Conservation (phyloP, 768 basidiomycete species). For the Cytidiella melzeri region DNA sequence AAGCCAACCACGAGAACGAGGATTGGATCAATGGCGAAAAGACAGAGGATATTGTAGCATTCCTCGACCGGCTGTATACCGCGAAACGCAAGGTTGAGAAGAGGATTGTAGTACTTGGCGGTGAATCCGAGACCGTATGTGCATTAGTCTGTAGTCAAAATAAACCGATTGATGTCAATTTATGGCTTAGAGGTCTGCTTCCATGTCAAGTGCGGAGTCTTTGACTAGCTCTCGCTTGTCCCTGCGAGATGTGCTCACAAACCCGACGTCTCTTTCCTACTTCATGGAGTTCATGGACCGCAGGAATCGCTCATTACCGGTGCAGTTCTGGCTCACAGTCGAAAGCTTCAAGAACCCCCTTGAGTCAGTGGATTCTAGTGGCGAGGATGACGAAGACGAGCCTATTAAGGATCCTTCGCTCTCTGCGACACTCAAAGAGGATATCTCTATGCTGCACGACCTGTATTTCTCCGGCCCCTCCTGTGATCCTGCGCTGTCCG, state of each 20-base stretch:
- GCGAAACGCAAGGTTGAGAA: slow-evolving; percentile 86
- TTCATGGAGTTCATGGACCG: slow-evolving; percentile 99
- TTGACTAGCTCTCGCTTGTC: slow-evolving; percentile 43
- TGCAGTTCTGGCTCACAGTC: slow-evolving; percentile 97
- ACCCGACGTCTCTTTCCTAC: slow-evolving; percentile 87
- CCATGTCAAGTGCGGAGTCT: slow-evolving; percentile 30
- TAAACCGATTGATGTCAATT: background rate
- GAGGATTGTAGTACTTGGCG: slow-evolving; percentile 75
- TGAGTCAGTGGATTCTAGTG: slow-evolving; percentile 63
- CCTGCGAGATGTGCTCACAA: slow-evolving; percentile 76
- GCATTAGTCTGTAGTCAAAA: background rate
- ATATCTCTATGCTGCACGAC: slow-evolving; percentile 84
- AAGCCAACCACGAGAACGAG: slow-evolving; percentile 81
- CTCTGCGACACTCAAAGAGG: slow-evolving; percentile 68
- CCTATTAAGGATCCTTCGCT: slow-evolving; percentile 50
- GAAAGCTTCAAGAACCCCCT: slow-evolving; percentile 98
- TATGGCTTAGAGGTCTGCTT: background rate
- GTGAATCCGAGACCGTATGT: slow-evolving; percentile 57
- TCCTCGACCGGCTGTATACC: slow-evolving; percentile 81
- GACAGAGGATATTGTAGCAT: slow-evolving; percentile 81
- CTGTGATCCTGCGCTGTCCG: slow-evolving; percentile 51
- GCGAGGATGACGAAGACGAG: slow-evolving; percentile 55
- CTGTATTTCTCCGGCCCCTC: slow-evolving; percentile 70
- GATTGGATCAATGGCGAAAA: slow-evolving; percentile 85
- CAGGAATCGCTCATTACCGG: slow-evolving; percentile 71